Percentiles rank a stretch among this genome's conserved stretches.
Evolutionary conservation across 2,329 filamentous ascomycete species (phyloP).

Genomic region (Cladorrhinum sp.): DNA sequence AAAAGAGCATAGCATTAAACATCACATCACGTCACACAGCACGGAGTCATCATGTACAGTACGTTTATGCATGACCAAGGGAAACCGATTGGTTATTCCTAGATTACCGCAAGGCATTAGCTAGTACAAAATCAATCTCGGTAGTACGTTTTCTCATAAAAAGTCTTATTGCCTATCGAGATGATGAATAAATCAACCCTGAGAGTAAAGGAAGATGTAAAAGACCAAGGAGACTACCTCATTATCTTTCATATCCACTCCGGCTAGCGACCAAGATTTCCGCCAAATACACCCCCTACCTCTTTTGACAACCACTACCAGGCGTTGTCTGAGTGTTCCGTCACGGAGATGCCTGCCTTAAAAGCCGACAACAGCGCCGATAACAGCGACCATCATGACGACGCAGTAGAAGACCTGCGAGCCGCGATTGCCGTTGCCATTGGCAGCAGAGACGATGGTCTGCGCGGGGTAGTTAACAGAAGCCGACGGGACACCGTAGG

Average conservation of each 20-base stretch:
- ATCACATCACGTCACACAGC: too few species aligned
- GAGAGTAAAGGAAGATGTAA: not conserved
- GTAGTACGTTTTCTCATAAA: not conserved
- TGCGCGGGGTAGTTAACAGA: not conserved
- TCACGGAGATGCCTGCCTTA: too few species aligned
- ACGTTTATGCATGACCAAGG: too few species aligned
- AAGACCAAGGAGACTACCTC: not conserved
- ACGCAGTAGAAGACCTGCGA: constrained; percentile 12
- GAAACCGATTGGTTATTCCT: too few species aligned
- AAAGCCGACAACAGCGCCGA: not conserved
- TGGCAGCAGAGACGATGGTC: not conserved
- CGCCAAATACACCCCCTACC: not conserved
- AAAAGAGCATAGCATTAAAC: not conserved
- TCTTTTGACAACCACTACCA: not conserved
- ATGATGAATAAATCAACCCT: not conserved
- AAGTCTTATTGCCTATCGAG: not conserved
- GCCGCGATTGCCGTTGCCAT: constrained; percentile 3
- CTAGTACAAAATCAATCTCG: not conserved
- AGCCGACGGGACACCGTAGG: constrained; percentile 10
- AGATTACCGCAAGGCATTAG: not conserved
- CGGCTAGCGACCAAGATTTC: not conserved
- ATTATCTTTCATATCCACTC: not conserved
- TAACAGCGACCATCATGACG: constrained; percentile 6
- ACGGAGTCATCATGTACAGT: too few species aligned
- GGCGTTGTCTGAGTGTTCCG: not conserved